phyloP scores from a whole-genome alignment of 768 basidiomycete genomes.

The Dacryopinax primogenitus region DNA sequence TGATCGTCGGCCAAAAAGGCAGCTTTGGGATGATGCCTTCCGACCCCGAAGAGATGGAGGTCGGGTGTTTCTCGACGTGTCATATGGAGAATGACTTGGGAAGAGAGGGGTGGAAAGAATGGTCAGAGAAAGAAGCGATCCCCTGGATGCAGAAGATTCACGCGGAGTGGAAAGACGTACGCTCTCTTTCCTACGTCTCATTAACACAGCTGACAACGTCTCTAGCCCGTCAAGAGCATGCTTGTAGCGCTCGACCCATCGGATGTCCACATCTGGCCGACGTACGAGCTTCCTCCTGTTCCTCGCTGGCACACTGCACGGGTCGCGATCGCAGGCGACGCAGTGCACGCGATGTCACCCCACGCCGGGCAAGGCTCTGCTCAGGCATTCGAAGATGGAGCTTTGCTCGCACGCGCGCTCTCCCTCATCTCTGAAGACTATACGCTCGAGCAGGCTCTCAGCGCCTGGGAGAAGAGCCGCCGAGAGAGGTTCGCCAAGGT shows the following conservation, averaged over 20 bases:
- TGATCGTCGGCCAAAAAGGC: neutral
- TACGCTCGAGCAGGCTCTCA: neutral
- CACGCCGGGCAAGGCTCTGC: slow-evolving; percentile 34
- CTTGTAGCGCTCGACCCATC: neutral
- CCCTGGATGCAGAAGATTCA: neutral
- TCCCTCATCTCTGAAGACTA: neutral
- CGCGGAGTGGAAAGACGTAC: neutral
- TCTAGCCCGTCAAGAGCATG: slow-evolving; percentile 6
- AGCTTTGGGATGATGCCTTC: neutral
- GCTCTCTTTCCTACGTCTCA: neutral
- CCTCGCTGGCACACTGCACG: slow-evolving; percentile 20
- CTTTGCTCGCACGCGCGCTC: neutral
- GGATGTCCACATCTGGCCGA: slow-evolving; percentile 5
- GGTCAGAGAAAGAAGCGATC: neutral
- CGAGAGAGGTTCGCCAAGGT: neutral
- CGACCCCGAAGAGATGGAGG: neutral
- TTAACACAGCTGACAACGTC: neutral
- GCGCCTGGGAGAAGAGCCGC: neutral
- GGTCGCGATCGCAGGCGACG: slow-evolving; percentile 34
- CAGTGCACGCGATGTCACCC: slow-evolving; percentile 36
- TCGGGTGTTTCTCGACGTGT: neutral
- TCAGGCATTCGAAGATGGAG: slow-evolving; percentile 30
- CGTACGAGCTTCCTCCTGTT: slow-evolving; percentile 1
- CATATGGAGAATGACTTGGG: neutral
- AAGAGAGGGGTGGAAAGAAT: neutral